These are phyloP conservation scores for Jimgerdemannia flammicorona DNA, from an alignment of 192 early-diverging fungal species.

Conservation along the genomic window DNA sequence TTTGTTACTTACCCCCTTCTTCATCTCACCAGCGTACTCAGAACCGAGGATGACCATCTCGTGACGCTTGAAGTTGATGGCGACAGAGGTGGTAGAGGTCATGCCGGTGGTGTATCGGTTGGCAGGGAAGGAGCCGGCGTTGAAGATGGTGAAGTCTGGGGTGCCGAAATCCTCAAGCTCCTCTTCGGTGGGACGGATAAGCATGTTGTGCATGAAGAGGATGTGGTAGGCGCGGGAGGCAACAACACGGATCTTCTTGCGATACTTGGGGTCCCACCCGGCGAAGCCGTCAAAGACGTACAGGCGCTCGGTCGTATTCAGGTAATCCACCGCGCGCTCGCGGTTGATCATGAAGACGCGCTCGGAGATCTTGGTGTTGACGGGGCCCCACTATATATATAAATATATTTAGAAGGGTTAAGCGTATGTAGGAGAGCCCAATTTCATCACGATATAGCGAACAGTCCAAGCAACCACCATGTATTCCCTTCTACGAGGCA, in stretches of 20 bases:
- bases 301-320: slow-evolving; percentile 90
- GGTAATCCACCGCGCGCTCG: slow-evolving; percentile 92
- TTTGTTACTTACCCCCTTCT: slow-evolving; percentile 79
- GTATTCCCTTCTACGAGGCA: no score
- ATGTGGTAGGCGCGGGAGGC: slow-evolving; percentile 94
- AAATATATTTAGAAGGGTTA: neutral
- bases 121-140: slow-evolving; percentile 92
- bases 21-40: slow-evolving; percentile 99
- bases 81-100: slow-evolving; percentile 90
- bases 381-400: slow-evolving; percentile 77
- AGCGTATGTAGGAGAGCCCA: neutral
- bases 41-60: slow-evolving; percentile 99
- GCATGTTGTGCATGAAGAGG: slow-evolving; percentile 99
- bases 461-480: no score
- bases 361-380: slow-evolving; percentile 88
- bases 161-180: slow-evolving; percentile 91
- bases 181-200: slow-evolving; percentile 89
- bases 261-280: slow-evolving; percentile 98
- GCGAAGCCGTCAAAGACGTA: slow-evolving; percentile 98
- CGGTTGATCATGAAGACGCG: slow-evolving; percentile 90
- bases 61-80: slow-evolving; percentile 86
- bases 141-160: slow-evolving; percentile 98
- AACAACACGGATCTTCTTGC: slow-evolving; percentile 95
- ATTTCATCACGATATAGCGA: no score
- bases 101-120: slow-evolving; percentile 93